Percentiles rank a stretch among this genome's conserved stretches.
These are phyloP conservation scores for Nemania abortiva DNA, from an alignment of 2,329 filamentous ascomycete genomes.

Conservation along the genomic window DNA sequence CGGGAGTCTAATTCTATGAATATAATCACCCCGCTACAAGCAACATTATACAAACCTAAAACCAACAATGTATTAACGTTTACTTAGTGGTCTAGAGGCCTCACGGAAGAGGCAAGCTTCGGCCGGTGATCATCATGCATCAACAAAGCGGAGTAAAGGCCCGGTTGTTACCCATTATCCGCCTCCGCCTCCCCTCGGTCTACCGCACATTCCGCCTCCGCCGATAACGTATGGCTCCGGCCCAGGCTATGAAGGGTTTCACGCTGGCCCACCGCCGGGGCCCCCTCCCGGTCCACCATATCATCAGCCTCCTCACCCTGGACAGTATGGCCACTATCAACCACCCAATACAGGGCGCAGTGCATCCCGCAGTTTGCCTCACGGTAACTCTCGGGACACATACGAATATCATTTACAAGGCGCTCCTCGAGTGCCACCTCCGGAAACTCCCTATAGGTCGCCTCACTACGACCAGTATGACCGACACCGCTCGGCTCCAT, in stretches of 20 bases:
- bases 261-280: constrained; percentile 38
- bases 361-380: constrained; percentile 16
- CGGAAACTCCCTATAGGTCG: constrained; percentile 18
- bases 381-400: constrained; percentile 21
- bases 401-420: constrained; percentile 31
- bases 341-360: constrained; percentile 17
- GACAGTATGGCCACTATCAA: constrained; percentile 34
- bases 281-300: constrained; percentile 30
- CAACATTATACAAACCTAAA: not conserved
- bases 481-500: constrained; percentile 25
- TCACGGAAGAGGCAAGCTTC: constrained; percentile 48
- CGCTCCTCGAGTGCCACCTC: constrained; percentile 17
- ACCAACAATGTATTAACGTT: constrained; percentile 34
- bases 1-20: not conserved
- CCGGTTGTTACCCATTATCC: constrained; percentile 52
- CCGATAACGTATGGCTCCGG: constrained; percentile 39
- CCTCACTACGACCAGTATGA: constrained; percentile 32
- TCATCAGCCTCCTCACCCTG: constrained; percentile 23
- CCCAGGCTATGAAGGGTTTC: constrained; percentile 33
- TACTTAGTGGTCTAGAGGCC: constrained; percentile 49
- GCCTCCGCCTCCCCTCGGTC: constrained; percentile 41
- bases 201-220: constrained; percentile 37
- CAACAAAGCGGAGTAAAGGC: constrained; percentile 47
- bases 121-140: constrained; percentile 40
- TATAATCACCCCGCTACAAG: not conserved